A percentile compares a stretch with the other conserved stretches of the same genome.
Conservation (phyloP, 1,284 basidiomycete species). For the Fomitopsis schrenkii region DNA sequence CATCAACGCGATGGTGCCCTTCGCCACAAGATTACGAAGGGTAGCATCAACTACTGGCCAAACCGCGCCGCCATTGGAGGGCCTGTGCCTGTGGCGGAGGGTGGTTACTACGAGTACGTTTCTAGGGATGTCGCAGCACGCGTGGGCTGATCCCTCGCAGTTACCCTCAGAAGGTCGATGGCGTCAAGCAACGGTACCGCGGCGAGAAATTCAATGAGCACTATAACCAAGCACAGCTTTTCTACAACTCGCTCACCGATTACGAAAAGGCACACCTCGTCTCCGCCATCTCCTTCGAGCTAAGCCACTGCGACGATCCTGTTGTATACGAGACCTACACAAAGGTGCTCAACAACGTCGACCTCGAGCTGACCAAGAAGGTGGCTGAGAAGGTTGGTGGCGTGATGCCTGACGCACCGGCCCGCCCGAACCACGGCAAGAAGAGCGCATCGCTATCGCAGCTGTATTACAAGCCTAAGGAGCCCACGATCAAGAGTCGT, state of each 20-base stretch:
- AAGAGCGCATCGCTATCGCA: slow-evolving; percentile 55
- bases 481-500: slow-evolving; percentile 62
- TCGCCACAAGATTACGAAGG: slow-evolving; percentile 57
- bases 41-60: slow-evolving; percentile 69
- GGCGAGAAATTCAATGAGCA: slow-evolving; percentile 77
- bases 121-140: neutral
- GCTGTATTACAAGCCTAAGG: slow-evolving; percentile 49
- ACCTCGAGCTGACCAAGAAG: slow-evolving; percentile 61
- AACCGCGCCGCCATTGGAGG: slow-evolving; percentile 59
- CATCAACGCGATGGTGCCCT: slow-evolving; percentile 65
- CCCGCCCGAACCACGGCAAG: slow-evolving; percentile 52
- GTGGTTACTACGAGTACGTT: slow-evolving; percentile 58
- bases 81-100: slow-evolving; percentile 44
- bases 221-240: slow-evolving; percentile 67
- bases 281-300: slow-evolving; percentile 70
- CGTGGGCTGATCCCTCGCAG: slow-evolving; percentile 23
- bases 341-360: slow-evolving; percentile 62
- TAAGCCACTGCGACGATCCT: slow-evolving; percentile 75
- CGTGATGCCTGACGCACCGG: slow-evolving; percentile 44
- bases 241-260: slow-evolving; percentile 71
- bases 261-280: slow-evolving; percentile 68
- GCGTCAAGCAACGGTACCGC: slow-evolving; percentile 66
- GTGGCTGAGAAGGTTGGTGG: slow-evolving; percentile 66
- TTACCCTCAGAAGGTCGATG: slow-evolving; percentile 46
- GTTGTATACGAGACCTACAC: slow-evolving; percentile 66